Evolutionary conservation across 371 early-diverging fungal genomes (phyloP).

Genomic region (Homolaphlyctis polyrhiza): DNA sequence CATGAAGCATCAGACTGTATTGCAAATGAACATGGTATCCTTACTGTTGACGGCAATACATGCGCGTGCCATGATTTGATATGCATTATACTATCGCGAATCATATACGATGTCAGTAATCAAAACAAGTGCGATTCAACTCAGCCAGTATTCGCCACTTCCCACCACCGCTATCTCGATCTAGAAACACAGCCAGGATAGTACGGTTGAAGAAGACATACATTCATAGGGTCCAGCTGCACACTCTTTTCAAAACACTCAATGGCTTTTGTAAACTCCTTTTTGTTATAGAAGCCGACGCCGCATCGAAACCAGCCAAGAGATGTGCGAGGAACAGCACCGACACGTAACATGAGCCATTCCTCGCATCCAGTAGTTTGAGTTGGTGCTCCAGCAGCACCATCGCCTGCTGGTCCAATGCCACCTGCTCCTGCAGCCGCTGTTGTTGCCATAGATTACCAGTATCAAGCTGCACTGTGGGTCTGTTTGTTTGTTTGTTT

Average conservation of each 20-base stretch:
- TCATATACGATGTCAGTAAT: neutral
- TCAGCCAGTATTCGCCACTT: neutral
- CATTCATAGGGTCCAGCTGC: constrained; percentile 47
- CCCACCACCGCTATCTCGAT: neutral
- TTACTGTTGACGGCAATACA: constrained; percentile 51
- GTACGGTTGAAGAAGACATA: constrained; percentile 6
- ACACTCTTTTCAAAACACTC: constrained; percentile 51
- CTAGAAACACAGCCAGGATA: neutral
- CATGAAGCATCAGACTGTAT: neutral
- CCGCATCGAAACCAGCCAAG: constrained; percentile 55
- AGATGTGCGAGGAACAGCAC: constrained; percentile 45
- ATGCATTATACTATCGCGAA: constrained; percentile 44
- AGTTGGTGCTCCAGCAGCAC: neutral
- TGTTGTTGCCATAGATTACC: neutral
- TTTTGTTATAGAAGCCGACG: constrained; percentile 54
- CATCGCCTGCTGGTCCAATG: neutral
- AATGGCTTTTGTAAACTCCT: constrained; percentile 46
- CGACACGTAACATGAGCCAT: constrained; percentile 50
- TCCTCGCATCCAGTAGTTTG: constrained; percentile 31
- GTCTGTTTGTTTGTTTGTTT: neutral
- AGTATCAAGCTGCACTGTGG: neutral
- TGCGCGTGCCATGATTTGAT: constrained; percentile 51
- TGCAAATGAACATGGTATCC: neutral
- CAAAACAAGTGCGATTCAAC: neutral
- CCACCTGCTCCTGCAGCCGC: neutral